Conservation (phyloP, 306 rosid species). For the Cucurbita ficifolia region DNA sequence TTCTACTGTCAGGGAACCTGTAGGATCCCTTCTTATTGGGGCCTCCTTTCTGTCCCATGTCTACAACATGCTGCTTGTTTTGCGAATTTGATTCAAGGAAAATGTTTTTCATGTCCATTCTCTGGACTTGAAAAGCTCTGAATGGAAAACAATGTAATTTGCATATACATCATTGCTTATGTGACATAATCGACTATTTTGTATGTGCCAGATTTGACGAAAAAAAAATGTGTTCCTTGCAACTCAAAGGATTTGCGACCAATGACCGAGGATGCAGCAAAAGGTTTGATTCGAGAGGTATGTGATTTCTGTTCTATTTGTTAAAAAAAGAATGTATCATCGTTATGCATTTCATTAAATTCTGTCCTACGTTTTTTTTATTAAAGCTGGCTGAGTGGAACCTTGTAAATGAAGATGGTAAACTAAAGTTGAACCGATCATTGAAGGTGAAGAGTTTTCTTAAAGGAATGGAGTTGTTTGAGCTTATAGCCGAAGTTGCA, state of each 20-base stretch:
- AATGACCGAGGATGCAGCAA: conserved; percentile 54
- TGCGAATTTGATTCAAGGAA: not conserved
- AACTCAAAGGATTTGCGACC: conserved; percentile 49
- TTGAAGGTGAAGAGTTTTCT: conserved; percentile 70
- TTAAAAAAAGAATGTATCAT: not conserved
- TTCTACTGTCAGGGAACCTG: not conserved
- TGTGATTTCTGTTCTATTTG: not conserved
- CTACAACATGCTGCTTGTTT: not conserved
- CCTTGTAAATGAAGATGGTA: conserved; percentile 45
- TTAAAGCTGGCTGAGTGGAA: conserved; percentile 53
- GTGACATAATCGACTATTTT: not conserved
- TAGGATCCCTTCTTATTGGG: not conserved
- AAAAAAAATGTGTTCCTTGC: conserved; percentile 66
- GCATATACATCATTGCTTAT: not conserved
- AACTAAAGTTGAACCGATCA: conserved; percentile 41
- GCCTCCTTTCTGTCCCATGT: not conserved
- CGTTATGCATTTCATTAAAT: conserved; percentile 1
- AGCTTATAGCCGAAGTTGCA: conserved; percentile 61
- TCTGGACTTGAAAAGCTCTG: not conserved
- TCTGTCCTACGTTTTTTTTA: not conserved
- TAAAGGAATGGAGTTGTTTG: conserved; percentile 68
- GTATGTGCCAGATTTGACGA: conserved; percentile 36
- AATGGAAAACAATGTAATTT: not conserved
- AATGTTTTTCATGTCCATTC: not conserved
- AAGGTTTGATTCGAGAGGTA: conserved; percentile 44